Percentiles rank a stretch among this genome's conserved stretches.
Conservation (phyloP, 1,284 basidiomycete genomes). For the Cystobasidium pallidum region DNA sequence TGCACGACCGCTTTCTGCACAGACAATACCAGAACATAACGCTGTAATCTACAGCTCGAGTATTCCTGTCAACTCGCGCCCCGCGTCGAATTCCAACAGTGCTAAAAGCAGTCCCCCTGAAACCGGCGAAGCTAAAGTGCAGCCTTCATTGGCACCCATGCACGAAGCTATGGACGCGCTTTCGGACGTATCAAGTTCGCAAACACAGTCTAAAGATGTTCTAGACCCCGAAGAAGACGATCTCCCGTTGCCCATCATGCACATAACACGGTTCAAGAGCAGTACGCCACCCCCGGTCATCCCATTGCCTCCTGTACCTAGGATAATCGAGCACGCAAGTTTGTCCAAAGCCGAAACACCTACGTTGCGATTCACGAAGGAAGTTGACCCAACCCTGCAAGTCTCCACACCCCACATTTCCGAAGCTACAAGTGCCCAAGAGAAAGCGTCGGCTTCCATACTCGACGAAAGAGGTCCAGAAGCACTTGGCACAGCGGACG, state of each 20-base stretch:
- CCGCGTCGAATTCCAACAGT: not conserved
- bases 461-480: slow-evolving; percentile 1
- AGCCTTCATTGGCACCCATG: not conserved
- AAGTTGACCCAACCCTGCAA: not conserved
- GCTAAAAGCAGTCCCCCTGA: not conserved
- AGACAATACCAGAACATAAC: not conserved
- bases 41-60: slow-evolving; percentile 15
- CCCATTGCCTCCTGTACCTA: slow-evolving; percentile 18
- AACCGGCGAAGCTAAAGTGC: not conserved
- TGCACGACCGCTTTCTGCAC: slow-evolving; percentile 1
- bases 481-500: not conserved
- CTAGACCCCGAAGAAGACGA: not conserved
- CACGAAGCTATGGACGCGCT: not conserved
- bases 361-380: not conserved
- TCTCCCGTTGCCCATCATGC: slow-evolving; percentile 5
- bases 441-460: not conserved
- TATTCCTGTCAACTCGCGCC: slow-evolving; percentile 27
- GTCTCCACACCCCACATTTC: not conserved
- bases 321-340: not conserved
- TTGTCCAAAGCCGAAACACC: not conserved
- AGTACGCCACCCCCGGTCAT: slow-evolving; percentile 14
- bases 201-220: not conserved
- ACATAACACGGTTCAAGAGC: not conserved
- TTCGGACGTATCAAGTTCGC: not conserved
- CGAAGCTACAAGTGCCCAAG: not conserved